Conservation (phyloP, 192 early-diverging fungal species). For the Coemansia sp. region DNA sequence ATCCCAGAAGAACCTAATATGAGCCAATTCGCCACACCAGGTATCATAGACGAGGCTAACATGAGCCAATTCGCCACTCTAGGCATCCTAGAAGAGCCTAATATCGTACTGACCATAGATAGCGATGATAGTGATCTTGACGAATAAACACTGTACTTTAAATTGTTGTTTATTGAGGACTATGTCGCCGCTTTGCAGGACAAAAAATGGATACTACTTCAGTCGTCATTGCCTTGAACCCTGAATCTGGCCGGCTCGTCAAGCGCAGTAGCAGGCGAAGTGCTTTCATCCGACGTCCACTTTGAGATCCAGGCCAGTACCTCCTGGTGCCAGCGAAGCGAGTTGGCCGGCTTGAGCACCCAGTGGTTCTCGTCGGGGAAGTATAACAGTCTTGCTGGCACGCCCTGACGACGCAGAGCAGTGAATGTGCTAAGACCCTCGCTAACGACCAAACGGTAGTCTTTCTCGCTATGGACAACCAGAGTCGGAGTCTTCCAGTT, state of each 20-base stretch:
- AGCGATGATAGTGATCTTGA: background rate
- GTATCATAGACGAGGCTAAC: too few relatives aligned
- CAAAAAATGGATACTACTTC: background rate
- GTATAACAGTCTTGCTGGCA: conserved; percentile 70
- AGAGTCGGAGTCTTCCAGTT: conserved; percentile 81
- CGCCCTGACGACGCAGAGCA: conserved; percentile 70
- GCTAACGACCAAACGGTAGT: conserved; percentile 68
- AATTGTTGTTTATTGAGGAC: background rate
- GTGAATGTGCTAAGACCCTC: conserved; percentile 79
- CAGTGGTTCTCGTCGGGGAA: conserved; percentile 82
- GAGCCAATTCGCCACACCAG: too few relatives aligned
- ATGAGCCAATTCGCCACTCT: too few relatives aligned
- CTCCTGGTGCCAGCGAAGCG: conserved; percentile 73
- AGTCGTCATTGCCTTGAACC: conserved; percentile 2
- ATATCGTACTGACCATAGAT: background rate
- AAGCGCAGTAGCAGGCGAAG: background rate
- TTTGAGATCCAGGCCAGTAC: conserved; percentile 65
- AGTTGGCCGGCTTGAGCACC: conserved; percentile 78
- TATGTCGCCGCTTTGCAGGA: background rate
- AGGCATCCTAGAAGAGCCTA: background rate
- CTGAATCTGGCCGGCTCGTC: background rate
- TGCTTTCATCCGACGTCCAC: conserved; percentile 21
- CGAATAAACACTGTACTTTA: background rate
- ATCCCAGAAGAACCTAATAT: background rate
- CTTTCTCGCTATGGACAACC: conserved; percentile 73